Evolutionary conservation across 176 grass and related monocot species (phyloP).

Genomic region (Lolium rigidum): DNA sequence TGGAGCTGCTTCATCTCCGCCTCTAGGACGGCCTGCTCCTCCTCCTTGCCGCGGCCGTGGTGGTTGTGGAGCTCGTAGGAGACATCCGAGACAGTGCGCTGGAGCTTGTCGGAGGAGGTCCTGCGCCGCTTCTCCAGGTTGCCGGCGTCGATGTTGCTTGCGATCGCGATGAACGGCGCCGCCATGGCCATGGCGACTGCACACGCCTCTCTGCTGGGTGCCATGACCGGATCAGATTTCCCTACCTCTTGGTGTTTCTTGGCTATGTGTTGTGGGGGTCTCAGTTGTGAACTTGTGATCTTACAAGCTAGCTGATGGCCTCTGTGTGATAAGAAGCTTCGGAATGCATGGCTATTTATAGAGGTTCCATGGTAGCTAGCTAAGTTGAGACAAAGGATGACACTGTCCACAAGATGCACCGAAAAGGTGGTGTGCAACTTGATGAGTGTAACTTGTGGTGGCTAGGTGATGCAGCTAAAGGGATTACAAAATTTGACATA

Average conservation of each 20-base stretch:
- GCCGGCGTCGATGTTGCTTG: slow-evolving; percentile 12
- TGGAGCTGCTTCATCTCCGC: slow-evolving; percentile 35
- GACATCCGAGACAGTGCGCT: slow-evolving; percentile 81
- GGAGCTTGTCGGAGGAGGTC: slow-evolving; percentile 73
- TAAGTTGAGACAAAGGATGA: too few relatives aligned
- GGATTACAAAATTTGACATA: slow-evolving; percentile 29
- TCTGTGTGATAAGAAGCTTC: slow-evolving; percentile 1
- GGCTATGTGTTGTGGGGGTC: neutral
- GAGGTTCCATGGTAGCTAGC: neutral
- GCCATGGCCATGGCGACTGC: slow-evolving; percentile 55
- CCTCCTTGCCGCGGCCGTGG: slow-evolving; percentile 12
- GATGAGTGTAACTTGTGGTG: slow-evolving; percentile 39
- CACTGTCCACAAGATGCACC: slow-evolving; percentile 38
- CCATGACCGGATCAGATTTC: neutral
- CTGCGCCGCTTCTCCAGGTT: slow-evolving; percentile 57
- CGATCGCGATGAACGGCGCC: slow-evolving; percentile 51
- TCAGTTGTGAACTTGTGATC: neutral
- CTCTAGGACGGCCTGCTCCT: neutral
- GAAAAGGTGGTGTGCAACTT: slow-evolving; percentile 53
- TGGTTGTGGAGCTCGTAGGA: slow-evolving; percentile 72
- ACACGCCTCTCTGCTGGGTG: slow-evolving; percentile 52
- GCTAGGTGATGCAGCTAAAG: neutral
- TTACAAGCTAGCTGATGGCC: slow-evolving; percentile 12
- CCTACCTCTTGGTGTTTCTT: slow-evolving; percentile 4
- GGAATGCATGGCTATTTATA: slow-evolving; percentile 51